Base-by-base conservation (phyloP, 2,329 filamentous ascomycete species). In the Chaetothyriales sp. region DNA sequence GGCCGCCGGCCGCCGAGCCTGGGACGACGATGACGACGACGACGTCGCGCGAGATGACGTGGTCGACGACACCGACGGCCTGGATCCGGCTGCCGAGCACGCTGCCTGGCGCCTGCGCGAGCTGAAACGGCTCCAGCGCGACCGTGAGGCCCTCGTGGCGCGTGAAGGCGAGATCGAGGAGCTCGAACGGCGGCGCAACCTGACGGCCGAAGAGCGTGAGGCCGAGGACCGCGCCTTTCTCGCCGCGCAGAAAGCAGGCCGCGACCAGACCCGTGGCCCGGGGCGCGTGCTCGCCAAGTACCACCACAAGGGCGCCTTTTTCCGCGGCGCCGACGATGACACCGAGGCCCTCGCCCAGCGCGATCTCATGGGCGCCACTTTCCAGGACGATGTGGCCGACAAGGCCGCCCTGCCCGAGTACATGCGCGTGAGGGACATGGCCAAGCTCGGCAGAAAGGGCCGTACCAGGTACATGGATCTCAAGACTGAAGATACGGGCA, bases 301-400 rank as follows among this genome's bases (percentile, higher is more conserved):
- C 71, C 89, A 87, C 69, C 92, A 98, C 75, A 90, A 89, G 70
- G 92, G 92, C 47, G 92, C 92, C 15, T 98, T 97, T 72, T 97
- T 87, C 73, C 85, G 85, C 59, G 87, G 89, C 49, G 29, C 10
- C 33, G 55, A 57, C 19, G 86, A 94, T 61, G 77, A 82, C 60
- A 81, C 80, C 15, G 81, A 86, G 56, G 86, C 87, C 0, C 73
- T 95, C 46, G 82, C 86, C 57, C 78, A 83, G 64, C 77, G 92
- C 46, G 86, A 95, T 64, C 76, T 95, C 58, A 94, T 94, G 80
- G 89, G 89, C 13, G 79, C 83, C 1, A 74, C 79, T 48, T 94
- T 92, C 60, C 81, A 78, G 48, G 90, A 97, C 65, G 88, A 95
- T 56, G 80, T 90, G 54, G 76, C 77, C 47, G 87, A 94, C 63